Evolutionary conservation across 306 rosid species (phyloP).

Genomic region (Coriaria nepalensis): DNA sequence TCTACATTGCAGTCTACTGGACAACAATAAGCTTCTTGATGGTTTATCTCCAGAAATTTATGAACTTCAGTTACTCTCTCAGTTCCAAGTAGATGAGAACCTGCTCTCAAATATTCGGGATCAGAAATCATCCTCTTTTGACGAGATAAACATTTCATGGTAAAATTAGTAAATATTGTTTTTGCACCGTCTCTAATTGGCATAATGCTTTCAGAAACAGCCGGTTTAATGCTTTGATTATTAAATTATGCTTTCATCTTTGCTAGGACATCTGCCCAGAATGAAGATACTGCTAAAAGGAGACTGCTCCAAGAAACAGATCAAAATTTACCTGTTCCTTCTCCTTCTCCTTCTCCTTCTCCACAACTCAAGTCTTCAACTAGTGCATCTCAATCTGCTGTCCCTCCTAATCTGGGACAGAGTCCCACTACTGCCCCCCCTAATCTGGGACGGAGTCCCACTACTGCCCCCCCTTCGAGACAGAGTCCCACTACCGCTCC

Average conservation of each 20-base stretch:
- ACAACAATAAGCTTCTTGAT: constrained; percentile 56
- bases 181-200: background rate
- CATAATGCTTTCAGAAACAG: background rate
- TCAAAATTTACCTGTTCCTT: background rate
- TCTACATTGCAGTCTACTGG: constrained; percentile 54
- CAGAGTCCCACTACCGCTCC: background rate
- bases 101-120: constrained; percentile 22
- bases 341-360: background rate
- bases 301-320: constrained; percentile 12
- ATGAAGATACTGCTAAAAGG: constrained; percentile 16
- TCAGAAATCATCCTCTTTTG: constrained; percentile 25
- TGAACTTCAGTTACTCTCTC: constrained; percentile 41
- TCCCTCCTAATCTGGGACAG: background rate
- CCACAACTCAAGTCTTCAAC: fast-evolving
- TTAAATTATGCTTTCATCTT: constrained; percentile 10
- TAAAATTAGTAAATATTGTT: constrained; percentile 15
- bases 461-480: constrained; percentile 8
- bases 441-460: background rate
- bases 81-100: constrained; percentile 63
- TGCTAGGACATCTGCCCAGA: constrained; percentile 28
- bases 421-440: background rate
- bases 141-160: constrained; percentile 27
- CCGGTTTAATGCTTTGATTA: background rate
- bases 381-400: background rate
- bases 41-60: constrained; percentile 50